A percentile compares a stretch with the other conserved stretches of the same genome.
Evolutionary conservation across 1,284 basidiomycete genomes (phyloP).

Genomic region (Ganoderma boninense): DNA sequence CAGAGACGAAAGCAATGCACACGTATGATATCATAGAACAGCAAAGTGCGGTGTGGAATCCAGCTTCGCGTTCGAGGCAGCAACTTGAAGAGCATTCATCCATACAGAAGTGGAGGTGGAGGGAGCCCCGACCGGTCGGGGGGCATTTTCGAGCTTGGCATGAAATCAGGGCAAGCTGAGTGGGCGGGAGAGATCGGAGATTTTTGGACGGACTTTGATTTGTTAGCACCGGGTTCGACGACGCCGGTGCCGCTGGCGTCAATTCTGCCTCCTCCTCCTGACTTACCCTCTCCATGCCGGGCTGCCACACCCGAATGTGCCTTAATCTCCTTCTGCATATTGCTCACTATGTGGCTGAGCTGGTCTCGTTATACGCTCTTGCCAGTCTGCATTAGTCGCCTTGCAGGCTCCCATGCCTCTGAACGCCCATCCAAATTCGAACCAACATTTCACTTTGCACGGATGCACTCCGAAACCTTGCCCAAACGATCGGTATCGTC

Average conservation of each 20-base stretch:
- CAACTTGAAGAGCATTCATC: not conserved
- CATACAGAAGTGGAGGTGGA: not conserved
- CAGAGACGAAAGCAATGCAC: conserved; percentile 4
- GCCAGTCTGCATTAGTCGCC: not conserved
- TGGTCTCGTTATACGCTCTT: not conserved
- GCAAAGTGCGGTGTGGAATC: not conserved
- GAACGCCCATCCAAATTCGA: not conserved
- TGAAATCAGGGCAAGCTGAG: conserved; percentile 2
- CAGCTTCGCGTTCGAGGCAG: not conserved
- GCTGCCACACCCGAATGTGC: not conserved
- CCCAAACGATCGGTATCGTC: not conserved
- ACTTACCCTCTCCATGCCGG: not conserved
- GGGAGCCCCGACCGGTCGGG: not conserved
- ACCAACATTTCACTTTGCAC: not conserved
- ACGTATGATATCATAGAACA: conserved; percentile 1
- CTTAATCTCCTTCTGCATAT: not conserved
- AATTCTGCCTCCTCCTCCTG: not conserved
- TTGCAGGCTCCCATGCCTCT: not conserved
- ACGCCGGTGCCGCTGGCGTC: not conserved
- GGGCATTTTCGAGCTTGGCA: not conserved
- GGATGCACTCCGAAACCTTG: not conserved
- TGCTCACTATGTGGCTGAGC: not conserved
- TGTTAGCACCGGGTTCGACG: conserved; percentile 1
- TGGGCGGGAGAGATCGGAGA: not conserved
- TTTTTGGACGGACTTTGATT: conserved; percentile 7